Evolutionary conservation across 441 rosid genomes (phyloP), one percentile per base, ranked within the genome.

Genomic region (Mallotus japonicus): DNA sequence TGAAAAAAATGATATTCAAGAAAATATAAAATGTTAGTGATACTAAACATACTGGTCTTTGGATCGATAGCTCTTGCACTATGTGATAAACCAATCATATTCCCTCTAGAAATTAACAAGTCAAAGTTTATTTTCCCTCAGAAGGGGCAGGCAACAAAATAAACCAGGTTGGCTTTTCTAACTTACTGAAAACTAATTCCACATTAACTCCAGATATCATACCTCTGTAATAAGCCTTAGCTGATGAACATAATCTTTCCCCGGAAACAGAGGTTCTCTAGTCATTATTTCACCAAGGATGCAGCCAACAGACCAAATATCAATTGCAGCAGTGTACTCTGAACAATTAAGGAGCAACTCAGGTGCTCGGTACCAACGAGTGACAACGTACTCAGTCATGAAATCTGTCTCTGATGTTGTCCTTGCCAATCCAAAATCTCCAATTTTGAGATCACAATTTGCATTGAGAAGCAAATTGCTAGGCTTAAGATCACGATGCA

Each of bases 291-390:
- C 99, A 76, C 96, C 97, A 6, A 95, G 88, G 51, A 95, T 90
- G 85, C 99, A 95, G 78, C 99, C 99, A 42, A 95, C 99, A 13
- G 99, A 95, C 99, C 99, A 95, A 50, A 92, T 88, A 77, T 95
- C 98, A 22, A 95, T 92, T 24, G 99, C 98, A 24, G 96, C 95
- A 54, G 99, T 95, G 83, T 95, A 95, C 79, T 95, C 98, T 24
- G 99, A 92, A 81, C 99, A 95, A 70, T 92, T 92, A 44, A 90
- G 95, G 15, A 95, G 96, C 84, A 95, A 81, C 76, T 92, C 99
- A 0, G 99, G 99, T 64, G 99, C 98, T 44, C 97, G 84, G 57
- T 92, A 95, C 99, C 98, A 95, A 60, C 99, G 94, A 61, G 98
- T 92, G 46, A 90, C 99, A 17, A 92, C 97, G 77, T 92, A 95